phyloP scores from a whole-genome alignment of 2,329 filamentous ascomycete genomes.

The Westerdykella sp. region DNA sequence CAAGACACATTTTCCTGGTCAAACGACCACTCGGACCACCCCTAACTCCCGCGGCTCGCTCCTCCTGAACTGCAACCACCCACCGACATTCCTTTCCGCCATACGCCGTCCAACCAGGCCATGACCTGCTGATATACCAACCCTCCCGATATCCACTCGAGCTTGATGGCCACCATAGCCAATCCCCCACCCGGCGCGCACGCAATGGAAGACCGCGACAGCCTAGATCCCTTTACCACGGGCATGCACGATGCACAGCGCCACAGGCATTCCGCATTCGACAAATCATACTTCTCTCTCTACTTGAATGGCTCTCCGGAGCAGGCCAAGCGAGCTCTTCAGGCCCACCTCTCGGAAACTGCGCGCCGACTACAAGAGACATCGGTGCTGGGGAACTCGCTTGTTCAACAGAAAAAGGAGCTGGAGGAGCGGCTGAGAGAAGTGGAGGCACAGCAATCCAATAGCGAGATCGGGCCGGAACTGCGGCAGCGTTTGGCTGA shows the following conservation, averaged over 20 bases:
- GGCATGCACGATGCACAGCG: constrained; percentile 36
- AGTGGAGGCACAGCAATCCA: constrained; percentile 64
- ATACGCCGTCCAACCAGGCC: constrained; percentile 7
- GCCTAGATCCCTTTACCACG: constrained; percentile 42
- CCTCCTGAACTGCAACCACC: constrained; percentile 4
- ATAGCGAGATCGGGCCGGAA: constrained; percentile 74
- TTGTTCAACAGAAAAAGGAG: constrained; percentile 81
- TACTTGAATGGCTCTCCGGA: constrained; percentile 72
- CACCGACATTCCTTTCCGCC: constrained; percentile 3
- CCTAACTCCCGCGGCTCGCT: background rate
- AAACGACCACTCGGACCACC: background rate
- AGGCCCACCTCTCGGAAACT: constrained; percentile 88
- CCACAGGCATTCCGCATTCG: constrained; percentile 76
- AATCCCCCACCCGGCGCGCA: constrained; percentile 39
- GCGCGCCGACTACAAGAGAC: constrained; percentile 87
- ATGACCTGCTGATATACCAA: constrained; percentile 24
- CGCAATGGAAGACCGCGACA: constrained; percentile 33
- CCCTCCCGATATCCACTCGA: constrained; percentile 6
- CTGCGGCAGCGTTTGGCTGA: constrained; percentile 76
- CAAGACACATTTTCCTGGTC: constrained; percentile 2
- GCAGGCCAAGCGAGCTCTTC: constrained; percentile 80
- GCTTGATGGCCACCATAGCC: constrained; percentile 39
- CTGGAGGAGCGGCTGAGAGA: constrained; percentile 76
- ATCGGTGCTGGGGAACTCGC: constrained; percentile 77
- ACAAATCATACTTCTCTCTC: constrained; percentile 70